These are phyloP conservation scores for Barbatosphaeria neglecta DNA, from an alignment of 495 filamentous ascomycete genomes.

Conservation along the genomic window DNA sequence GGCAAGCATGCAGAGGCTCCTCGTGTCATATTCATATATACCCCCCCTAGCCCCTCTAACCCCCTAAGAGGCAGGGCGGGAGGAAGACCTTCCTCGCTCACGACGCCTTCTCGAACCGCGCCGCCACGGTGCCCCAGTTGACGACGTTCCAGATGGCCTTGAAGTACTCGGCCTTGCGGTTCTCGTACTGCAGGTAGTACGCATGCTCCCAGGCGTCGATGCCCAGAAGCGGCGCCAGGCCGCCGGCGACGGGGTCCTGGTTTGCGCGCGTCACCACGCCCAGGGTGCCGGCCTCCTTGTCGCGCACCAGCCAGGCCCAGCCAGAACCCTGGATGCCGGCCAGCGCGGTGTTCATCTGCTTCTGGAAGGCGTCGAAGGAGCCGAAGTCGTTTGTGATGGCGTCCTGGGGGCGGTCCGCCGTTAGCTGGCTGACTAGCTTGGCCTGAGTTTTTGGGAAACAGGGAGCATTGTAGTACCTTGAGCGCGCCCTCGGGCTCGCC, in stretches of 20 bases:
- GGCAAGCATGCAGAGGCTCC: no score
- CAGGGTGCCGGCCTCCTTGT: conserved; percentile 68
- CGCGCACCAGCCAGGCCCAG: conserved; percentile 95
- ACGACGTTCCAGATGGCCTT: conserved; percentile 91
- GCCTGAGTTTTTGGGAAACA: no score
- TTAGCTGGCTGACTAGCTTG: no score
- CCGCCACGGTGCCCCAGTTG: conserved; percentile 88
- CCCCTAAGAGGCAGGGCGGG: no score
- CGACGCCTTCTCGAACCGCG: conserved; percentile 51
- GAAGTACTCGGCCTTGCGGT: conserved; percentile 98
- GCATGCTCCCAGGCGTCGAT: conserved; percentile 81
- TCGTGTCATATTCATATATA: no score
- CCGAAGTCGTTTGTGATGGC: conserved; percentile 75
- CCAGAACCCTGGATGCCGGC: conserved; percentile 88
- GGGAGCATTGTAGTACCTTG: no score
- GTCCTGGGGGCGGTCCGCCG: conserved; percentile 29
- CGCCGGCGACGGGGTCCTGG: conserved; percentile 78
- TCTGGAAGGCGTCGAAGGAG: conserved; percentile 61
- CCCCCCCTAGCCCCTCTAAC: background rate
- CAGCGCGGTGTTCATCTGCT: conserved; percentile 72
- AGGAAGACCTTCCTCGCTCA: background rate
- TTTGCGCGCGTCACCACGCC: conserved; percentile 66
- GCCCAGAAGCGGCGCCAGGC: conserved; percentile 64
- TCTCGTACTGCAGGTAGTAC: conserved; percentile 83
- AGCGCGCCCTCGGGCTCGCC: conserved; percentile 54